phyloP scores from a whole-genome alignment of 306 rosid species.

The Chamaecrista fasciculata region DNA sequence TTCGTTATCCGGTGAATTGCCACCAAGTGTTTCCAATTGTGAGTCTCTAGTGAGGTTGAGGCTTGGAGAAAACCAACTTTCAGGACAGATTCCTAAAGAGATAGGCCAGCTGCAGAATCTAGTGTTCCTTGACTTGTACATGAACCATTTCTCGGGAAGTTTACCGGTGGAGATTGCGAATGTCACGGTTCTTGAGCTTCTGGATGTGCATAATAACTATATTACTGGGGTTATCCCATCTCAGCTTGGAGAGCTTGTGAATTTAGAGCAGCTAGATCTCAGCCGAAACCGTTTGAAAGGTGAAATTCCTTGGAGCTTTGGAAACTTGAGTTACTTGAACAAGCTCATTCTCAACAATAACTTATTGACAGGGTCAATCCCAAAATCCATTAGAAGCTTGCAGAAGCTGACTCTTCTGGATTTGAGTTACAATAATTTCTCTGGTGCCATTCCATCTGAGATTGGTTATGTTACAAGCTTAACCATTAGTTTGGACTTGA shows the following conservation, averaged over 20 bases:
- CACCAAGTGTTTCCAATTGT: slow-evolving; percentile 67
- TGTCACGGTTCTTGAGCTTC: slow-evolving; percentile 82
- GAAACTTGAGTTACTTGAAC: slow-evolving; percentile 87
- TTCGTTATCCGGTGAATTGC: slow-evolving; percentile 70
- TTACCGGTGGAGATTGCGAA: slow-evolving; percentile 81
- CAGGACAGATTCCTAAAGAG: slow-evolving; percentile 84
- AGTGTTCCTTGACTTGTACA: slow-evolving; percentile 88
- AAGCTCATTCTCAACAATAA: slow-evolving; percentile 87
- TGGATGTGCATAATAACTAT: slow-evolving; percentile 82
- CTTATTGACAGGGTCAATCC: slow-evolving; percentile 67
- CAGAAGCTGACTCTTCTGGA: slow-evolving; percentile 84
- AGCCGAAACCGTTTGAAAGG: slow-evolving; percentile 79
- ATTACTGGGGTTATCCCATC: slow-evolving; percentile 74
- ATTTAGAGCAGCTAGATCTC: slow-evolving; percentile 95
- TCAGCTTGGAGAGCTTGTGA: slow-evolving; percentile 73
- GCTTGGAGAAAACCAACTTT: slow-evolving; percentile 91
- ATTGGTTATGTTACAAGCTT: slow-evolving; percentile 82
- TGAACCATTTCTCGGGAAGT: slow-evolving; percentile 81
- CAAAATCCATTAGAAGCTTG: slow-evolving; percentile 64
- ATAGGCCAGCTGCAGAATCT: slow-evolving; percentile 83
- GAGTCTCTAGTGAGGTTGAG: slow-evolving; percentile 81
- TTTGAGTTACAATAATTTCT: slow-evolving; percentile 81
- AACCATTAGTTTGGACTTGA: slow-evolving; percentile 84
- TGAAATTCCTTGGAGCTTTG: slow-evolving; percentile 77
- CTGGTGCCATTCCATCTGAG: slow-evolving; percentile 72